Evolutionary conservation across 768 basidiomycete species (phyloP).

Genomic region (Brasilioporus rufonigricans): DNA sequence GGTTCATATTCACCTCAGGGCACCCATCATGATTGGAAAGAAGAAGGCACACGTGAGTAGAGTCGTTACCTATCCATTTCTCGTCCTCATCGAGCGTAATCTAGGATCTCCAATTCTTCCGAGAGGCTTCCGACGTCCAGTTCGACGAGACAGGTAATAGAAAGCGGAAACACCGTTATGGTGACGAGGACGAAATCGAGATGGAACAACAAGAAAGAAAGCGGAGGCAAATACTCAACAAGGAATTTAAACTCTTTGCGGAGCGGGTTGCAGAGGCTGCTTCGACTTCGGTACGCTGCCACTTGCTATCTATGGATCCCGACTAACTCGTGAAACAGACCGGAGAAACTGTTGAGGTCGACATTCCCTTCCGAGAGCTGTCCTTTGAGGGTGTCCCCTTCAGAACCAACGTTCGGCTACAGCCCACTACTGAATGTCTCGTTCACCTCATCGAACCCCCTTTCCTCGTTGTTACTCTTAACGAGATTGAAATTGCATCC

Average conservation of each 20-base stretch:
- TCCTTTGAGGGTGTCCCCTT: conserved; percentile 97
- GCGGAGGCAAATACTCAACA: conserved; percentile 84
- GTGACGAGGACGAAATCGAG: conserved; percentile 98
- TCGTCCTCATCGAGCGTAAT: conserved; percentile 1
- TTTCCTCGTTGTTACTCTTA: conserved; percentile 91
- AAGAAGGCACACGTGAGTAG: conserved; percentile 87
- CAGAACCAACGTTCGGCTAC: conserved; percentile 90
- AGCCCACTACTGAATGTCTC: conserved; percentile 95
- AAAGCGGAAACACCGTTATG: conserved; percentile 94
- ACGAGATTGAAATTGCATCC: conserved; percentile 95
- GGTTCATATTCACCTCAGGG: conserved; percentile 88
- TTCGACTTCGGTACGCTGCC: conserved; percentile 60
- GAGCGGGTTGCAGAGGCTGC: conserved; percentile 89
- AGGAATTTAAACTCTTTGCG: conserved; percentile 90
- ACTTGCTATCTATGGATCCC: not conserved
- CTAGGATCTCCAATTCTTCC: conserved; percentile 96
- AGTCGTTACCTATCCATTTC: not conserved
- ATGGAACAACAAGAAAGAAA: conserved; percentile 97
- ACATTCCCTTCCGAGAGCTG: conserved; percentile 95
- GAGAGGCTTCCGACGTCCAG: conserved; percentile 95
- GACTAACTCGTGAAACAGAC: conserved; percentile 39
- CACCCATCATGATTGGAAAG: conserved; percentile 98
- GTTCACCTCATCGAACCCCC: conserved; percentile 94
- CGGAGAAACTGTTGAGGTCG: conserved; percentile 86
- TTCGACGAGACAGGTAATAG: conserved; percentile 99